Base-by-base conservation (phyloP, 2,329 filamentous ascomycete genomes). In the Onygenales sp. region DNA sequence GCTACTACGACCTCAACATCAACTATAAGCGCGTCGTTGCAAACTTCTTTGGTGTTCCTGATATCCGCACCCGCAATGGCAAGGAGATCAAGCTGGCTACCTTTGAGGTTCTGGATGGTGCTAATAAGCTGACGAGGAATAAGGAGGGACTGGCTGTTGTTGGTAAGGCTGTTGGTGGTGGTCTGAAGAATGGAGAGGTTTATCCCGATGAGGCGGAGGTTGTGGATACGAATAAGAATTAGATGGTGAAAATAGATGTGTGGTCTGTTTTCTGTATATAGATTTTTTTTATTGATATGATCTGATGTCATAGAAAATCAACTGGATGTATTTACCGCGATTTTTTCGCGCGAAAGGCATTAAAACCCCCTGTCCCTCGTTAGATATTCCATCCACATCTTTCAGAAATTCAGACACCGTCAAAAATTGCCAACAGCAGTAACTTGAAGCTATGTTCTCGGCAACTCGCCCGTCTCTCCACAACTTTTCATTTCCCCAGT, bases 71-170 rank as follows among this genome's bases (percentile, higher is more conserved):
- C 4, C 73, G 81, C 43, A 87, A 86, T 60, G 71, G 76, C 0
- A 79, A 80, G 65, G 85, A 89, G 63, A 77, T 88, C 43, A 75
- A 79, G 1, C 67, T 89, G 17, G 85, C 84, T 1, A 86, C 86
- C 64, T 89, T 89, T 45, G 42, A 52, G 42, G 32, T 52, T 43
- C 39, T 43, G 3, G 50, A 52, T 14, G 50, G 50, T 7, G 42
- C 27, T 3, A 52, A 52, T 45, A 43, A 38, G 32, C 14, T 52
- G 31, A 52, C 31, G 32, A 52, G 50, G 38, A 52, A 52, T 38
- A 21, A 32, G 21, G 38, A 53, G 7, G 38, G 27, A 7, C 33
- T 36, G 7, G 27, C 50, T 11, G 32, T 45, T 36, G 42, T 51
- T 43, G 50, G 50, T 13, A 38, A 51, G 42, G 50, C 50, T 3